Percentiles rank a stretch among this genome's conserved stretches.
phyloP scores from a whole-genome alignment of 129 eudicot species.

The Helichrysum umbraculigerum region DNA sequence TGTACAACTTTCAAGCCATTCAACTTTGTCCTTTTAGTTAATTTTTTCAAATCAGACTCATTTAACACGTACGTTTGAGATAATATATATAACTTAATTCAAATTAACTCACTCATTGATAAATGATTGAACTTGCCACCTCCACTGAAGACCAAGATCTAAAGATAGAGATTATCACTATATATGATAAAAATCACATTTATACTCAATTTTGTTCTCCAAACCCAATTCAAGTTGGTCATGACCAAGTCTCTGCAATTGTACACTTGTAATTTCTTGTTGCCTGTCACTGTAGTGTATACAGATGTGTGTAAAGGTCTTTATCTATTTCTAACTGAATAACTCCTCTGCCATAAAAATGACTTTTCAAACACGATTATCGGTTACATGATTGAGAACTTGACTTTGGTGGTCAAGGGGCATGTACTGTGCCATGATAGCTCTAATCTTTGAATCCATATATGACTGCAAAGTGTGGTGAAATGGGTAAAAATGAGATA shows the following conservation, averaged over 20 bases:
- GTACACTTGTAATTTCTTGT: too few relatives aligned
- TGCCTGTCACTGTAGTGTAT: too few relatives aligned
- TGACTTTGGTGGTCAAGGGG: slow-evolving; percentile 87
- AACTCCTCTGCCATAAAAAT: too few relatives aligned
- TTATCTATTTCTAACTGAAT: too few relatives aligned
- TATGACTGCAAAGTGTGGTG: slow-evolving; percentile 53
- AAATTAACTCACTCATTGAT: background rate
- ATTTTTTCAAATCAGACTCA: background rate
- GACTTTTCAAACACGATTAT: slow-evolving; percentile 53
- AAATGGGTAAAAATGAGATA: background rate
- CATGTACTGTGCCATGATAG: slow-evolving; percentile 90
- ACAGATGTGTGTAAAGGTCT: too few relatives aligned
- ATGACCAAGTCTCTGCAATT: too few relatives aligned
- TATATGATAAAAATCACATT: background rate
- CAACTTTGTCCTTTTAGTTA: background rate
- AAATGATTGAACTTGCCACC: background rate
- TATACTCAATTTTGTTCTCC: background rate
- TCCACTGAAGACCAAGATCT: background rate
- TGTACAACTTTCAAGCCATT: background rate
- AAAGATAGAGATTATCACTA: background rate
- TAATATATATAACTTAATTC: background rate
- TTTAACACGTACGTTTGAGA: background rate
- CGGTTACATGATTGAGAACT: slow-evolving; percentile 66
- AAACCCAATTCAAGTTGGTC: slow-evolving; percentile 22
- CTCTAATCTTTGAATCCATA: slow-evolving; percentile 96